Percentiles rank a stretch among this genome's conserved stretches.
These are phyloP conservation scores for Cyanodermella asteris DNA, from an alignment of 2,329 filamentous ascomycete genomes.

Conservation along the genomic window DNA sequence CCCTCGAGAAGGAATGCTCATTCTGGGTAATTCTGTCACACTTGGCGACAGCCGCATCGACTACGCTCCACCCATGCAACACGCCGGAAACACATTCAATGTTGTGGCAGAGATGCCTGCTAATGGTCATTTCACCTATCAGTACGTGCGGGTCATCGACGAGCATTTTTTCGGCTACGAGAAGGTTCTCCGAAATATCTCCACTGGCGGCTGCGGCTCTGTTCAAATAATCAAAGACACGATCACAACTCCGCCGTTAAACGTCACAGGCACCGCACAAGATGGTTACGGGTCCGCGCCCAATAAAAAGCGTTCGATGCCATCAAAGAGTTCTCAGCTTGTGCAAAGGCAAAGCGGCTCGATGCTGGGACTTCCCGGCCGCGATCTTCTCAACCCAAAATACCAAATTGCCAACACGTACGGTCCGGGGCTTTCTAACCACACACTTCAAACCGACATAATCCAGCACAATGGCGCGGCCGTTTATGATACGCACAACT, in stretches of 20 bases:
- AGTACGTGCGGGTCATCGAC: conserved; percentile 3
- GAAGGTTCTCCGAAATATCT: too few relatives aligned
- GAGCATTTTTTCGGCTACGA: too few relatives aligned
- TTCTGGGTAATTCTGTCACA: too few relatives aligned
- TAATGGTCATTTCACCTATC: conserved; percentile 6
- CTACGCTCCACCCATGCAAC: too few relatives aligned
- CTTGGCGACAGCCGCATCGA: too few relatives aligned
- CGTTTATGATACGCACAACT: conserved; percentile 57
- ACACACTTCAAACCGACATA: conserved; percentile 44
- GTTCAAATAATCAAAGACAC: too few relatives aligned
- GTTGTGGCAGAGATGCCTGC: conserved; percentile 4
- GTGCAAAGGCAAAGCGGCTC: conserved; percentile 15
- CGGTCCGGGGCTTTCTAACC: conserved; percentile 26
- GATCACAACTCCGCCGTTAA: background rate
- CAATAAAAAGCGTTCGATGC: too few relatives aligned
- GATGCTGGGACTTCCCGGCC: conserved; percentile 36
- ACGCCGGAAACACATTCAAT: conserved; percentile 1
- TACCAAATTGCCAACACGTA: conserved; percentile 45
- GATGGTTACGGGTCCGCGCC: too few relatives aligned
- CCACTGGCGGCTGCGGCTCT: too few relatives aligned
- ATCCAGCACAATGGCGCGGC: conserved; percentile 41
- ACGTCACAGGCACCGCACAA: too few relatives aligned
- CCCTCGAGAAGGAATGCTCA: too few relatives aligned
- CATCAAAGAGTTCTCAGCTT: too few relatives aligned
- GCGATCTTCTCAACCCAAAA: conserved; percentile 41